phyloP scores from a whole-genome alignment of 305 asterid genomes.

The Fraxinus paxiana region DNA sequence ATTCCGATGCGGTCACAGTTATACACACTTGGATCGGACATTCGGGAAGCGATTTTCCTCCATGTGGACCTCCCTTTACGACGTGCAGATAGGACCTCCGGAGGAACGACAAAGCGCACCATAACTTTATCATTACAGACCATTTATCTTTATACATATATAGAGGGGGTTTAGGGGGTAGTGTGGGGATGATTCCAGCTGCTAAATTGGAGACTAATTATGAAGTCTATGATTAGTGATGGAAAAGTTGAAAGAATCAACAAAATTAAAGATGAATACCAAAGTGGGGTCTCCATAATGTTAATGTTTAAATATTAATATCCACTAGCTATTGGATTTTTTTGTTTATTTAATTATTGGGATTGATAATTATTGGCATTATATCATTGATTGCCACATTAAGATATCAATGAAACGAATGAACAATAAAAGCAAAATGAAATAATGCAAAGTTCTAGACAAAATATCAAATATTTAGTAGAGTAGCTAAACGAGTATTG shows the following conservation, averaged over 20 bases:
- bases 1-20: no score
- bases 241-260: constrained; percentile 28
- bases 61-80: no score
- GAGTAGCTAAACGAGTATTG: not conserved
- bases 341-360: not conserved
- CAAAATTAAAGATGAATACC: constrained; percentile 15
- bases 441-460: not conserved
- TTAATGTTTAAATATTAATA: constrained; percentile 9
- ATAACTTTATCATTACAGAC: no score
- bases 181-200: not conserved
- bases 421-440: not conserved
- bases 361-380: not conserved
- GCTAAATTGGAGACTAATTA: constrained; percentile 7
- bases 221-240: constrained; percentile 27
- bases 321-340: not conserved
- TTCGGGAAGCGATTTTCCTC: no score
- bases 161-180: not conserved
- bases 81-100: no score
- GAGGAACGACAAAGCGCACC: no score
- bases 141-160: not conserved
- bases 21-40: no score
- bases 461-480: not conserved
- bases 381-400: not conserved
- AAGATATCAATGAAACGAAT: not conserved
- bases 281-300: constrained; percentile 25